Percentiles rank a stretch among this genome's conserved stretches.
Conservation (phyloP, 257 asterid genomes). For the Scutellaria barbata region DNA sequence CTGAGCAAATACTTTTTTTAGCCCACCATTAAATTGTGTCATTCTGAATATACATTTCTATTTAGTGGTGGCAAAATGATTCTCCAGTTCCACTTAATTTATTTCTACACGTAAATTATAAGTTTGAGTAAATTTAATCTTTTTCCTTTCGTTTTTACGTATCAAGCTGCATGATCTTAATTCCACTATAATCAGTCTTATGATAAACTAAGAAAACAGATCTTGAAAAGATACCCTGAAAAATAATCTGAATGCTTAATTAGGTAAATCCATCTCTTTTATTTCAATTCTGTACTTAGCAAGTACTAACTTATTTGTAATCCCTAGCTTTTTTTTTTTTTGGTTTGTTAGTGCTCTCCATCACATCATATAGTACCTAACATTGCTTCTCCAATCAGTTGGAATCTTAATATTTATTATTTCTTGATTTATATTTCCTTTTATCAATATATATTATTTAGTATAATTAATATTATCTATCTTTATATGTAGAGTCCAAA, state of each 20-base stretch:
- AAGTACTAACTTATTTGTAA: background rate
- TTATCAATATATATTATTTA: background rate
- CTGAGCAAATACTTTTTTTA: constrained; percentile 4
- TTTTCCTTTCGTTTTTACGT: background rate
- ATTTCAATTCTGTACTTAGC: constrained; percentile 12
- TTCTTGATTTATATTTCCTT: background rate
- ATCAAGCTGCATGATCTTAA: background rate
- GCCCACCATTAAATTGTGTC: constrained; percentile 25
- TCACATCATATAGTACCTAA: constrained; percentile 12
- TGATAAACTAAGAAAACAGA: background rate
- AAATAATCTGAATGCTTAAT: background rate
- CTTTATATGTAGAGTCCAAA: no score
- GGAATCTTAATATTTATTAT: background rate
- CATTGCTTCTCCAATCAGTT: background rate
- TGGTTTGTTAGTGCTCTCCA: constrained; percentile 30
- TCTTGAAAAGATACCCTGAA: background rate
- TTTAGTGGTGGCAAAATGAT: constrained; percentile 33
- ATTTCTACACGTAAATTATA: constrained; percentile 2
- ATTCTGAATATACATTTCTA: background rate
- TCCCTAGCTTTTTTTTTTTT: background rate
- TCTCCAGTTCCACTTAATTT: constrained; percentile 5
- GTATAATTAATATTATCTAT: no score
- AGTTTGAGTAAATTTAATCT: background rate
- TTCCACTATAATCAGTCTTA: background rate
- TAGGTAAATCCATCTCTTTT: background rate